Evolutionary conservation across 2,329 filamentous ascomycete genomes (phyloP), one percentile per base, ranked within the genome.

Genomic region (Colletotrichum destructivum): DNA sequence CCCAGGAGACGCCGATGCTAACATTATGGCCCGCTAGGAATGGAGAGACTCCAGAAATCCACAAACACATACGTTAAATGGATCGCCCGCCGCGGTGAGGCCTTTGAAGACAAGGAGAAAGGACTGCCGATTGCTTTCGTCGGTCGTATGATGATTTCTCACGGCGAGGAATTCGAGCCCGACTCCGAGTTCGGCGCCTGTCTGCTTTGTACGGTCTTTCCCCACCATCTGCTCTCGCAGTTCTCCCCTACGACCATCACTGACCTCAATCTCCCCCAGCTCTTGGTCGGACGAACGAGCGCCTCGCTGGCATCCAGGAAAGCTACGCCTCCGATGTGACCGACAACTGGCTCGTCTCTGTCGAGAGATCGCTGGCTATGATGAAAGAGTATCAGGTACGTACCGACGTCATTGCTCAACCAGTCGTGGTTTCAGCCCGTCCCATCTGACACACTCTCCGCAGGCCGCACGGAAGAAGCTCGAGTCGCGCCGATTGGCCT

Each of bases 381-480:
- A 96, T 98, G 94, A 98, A 97, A 81, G 96, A 98, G 79, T 98
- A 98, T 78, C 95, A 98, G 88, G 93, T 96, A 87, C 66, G 88
- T 80, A 51, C 72, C 72, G 21, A 69, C 47, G 69, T 70, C 60
- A 47, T 69, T 59, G 67, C 62, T 65, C 44, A 44, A 49, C 23
- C 44, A 65, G 8, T 49, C 7, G 47, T 12, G 35, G 68, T 67
- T 69, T 62, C 75, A 59, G 70, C 69, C 56, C 70, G 46, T 71
- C 63, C 57, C 51, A 69, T 70, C 65, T 73, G 60, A 63, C 62
- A 66, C 61, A 71, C 55, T 51, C 42, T 31, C 35, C 51, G 71
- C 71, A 92, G 92, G 87, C 89, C 75, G 90, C 96, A 62, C 93
- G 96, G 79, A 98, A 96, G 89, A 98, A 97, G 89, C 92, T 98